Conservation (phyloP, 495 filamentous ascomycete species). For the Recurvomyces mirabilis region DNA sequence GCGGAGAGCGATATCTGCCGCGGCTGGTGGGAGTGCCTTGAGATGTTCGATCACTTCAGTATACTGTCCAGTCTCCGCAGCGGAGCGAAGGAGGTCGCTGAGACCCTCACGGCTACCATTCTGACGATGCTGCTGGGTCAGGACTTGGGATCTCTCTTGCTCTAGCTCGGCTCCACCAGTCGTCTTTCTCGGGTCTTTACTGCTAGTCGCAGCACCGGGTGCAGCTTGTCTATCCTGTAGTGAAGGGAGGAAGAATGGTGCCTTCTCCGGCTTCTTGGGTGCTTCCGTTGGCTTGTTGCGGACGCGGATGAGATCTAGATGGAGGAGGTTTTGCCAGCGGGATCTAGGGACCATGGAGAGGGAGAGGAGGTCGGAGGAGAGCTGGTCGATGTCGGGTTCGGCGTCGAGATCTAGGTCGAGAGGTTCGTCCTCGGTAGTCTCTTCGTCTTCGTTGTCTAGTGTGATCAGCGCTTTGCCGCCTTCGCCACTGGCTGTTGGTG, state of each 20-base stretch:
- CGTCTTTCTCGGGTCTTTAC: conserved; percentile 12
- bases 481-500: conserved; percentile 74
- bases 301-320: conserved; percentile 79
- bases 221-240: conserved; percentile 26
- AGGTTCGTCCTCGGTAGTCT: conserved; percentile 28
- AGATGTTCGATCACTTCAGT: conserved; percentile 55
- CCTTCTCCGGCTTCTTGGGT: conserved; percentile 84
- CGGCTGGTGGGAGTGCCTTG: conserved; percentile 60
- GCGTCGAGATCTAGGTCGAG: conserved; percentile 11
- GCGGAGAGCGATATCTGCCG: conserved; percentile 50
- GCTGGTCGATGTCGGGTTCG: conserved; percentile 54
- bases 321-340: conserved; percentile 84
- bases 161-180: conserved; percentile 28
- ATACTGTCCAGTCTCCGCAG: conserved; percentile 38
- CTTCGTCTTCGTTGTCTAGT: conserved; percentile 37
- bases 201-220: background rate
- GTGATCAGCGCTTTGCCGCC: conserved; percentile 57
- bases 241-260: conserved; percentile 89
- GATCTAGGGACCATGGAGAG: conserved; percentile 79
- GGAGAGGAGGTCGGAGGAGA: conserved; percentile 69
- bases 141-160: conserved; percentile 43
- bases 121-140: conserved; percentile 22
- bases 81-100: conserved; percentile 44
- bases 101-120: conserved; percentile 36
- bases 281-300: conserved; percentile 91